Conservation (phyloP, 345 rosid genomes). For the Hibiscus syriacus region DNA sequence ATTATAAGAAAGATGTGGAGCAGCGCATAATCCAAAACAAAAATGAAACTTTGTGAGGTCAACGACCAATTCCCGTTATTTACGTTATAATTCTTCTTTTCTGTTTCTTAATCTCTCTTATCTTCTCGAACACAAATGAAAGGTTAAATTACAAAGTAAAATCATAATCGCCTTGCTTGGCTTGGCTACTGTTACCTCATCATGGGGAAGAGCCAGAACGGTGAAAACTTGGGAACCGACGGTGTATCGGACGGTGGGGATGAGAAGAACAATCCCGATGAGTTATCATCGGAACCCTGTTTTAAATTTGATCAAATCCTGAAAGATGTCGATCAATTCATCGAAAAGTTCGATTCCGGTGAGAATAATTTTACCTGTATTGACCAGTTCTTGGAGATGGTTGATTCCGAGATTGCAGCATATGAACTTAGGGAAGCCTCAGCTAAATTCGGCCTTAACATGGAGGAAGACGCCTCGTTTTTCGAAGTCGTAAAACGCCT, state of each 20-base stretch:
- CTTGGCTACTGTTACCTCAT: no score
- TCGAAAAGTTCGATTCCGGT: slow-evolving; percentile 14
- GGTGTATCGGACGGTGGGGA: no score
- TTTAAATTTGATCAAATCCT: slow-evolving; percentile 16
- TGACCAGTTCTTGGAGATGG: slow-evolving; percentile 34
- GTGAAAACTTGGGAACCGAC: not conserved
- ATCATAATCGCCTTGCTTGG: slow-evolving; percentile 7
- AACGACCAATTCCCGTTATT: slow-evolving; percentile 3
- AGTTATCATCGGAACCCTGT: slow-evolving; percentile 3
- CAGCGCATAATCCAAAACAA: no score
- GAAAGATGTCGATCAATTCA: slow-evolving; percentile 45
- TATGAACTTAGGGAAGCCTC: slow-evolving; percentile 20
- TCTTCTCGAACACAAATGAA: not conserved
- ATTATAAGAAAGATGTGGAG: no score
- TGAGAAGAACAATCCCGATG: not conserved
- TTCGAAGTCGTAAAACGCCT: slow-evolving; percentile 32
- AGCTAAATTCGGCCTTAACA: slow-evolving; percentile 29
- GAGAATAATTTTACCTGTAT: slow-evolving; percentile 27
- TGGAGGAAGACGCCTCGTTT: slow-evolving; percentile 38
- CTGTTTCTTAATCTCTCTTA: slow-evolving; percentile 11
- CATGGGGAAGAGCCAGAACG: not conserved
- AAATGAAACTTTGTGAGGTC: not conserved
- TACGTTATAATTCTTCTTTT: not conserved
- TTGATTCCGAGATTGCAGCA: slow-evolving; percentile 36
- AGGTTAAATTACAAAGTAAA: not conserved